Percentiles rank a stretch among this genome's conserved stretches.
phyloP scores from a whole-genome alignment of 768 basidiomycete genomes.

The Podaxis sp. region DNA sequence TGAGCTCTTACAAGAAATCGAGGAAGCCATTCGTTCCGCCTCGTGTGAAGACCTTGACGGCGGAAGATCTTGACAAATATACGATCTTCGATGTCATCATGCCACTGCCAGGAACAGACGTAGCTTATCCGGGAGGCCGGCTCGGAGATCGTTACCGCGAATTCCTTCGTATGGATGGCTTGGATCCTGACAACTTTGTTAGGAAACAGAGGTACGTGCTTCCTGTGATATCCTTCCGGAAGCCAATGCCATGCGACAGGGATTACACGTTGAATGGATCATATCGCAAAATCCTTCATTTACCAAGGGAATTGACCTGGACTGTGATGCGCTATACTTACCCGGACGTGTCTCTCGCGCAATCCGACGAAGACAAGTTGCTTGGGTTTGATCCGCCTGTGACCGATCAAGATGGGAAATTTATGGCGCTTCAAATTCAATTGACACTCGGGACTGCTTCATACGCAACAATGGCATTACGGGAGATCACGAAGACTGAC shows the following conservation, averaged over 20 bases:
- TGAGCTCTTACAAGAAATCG: conserved; percentile 27
- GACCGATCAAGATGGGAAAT: conserved; percentile 67
- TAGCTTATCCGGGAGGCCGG: conserved; percentile 83
- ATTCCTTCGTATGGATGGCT: conserved; percentile 78
- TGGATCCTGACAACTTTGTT: conserved; percentile 86
- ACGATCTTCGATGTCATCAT: conserved; percentile 94
- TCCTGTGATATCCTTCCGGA: neutral
- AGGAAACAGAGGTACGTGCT: conserved; percentile 79
- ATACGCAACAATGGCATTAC: conserved; percentile 97
- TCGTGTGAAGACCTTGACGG: conserved; percentile 72
- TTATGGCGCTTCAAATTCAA: conserved; percentile 82
- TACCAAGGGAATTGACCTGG: conserved; percentile 82
- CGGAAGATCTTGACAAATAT: conserved; percentile 75
- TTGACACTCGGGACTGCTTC: conserved; percentile 86
- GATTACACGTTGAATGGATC: conserved; percentile 92
- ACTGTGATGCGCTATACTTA: conserved; percentile 83
- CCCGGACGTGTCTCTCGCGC: conserved; percentile 86
- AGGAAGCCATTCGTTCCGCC: conserved; percentile 61
- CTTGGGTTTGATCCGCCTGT: conserved; percentile 75
- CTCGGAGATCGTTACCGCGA: conserved; percentile 85
- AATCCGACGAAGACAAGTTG: conserved; percentile 92
- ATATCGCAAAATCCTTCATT: conserved; percentile 87
- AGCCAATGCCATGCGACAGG: conserved; percentile 34
- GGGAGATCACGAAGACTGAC: conserved; percentile 93
- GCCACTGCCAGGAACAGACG: conserved; percentile 95